phyloP scores from a whole-genome alignment of 1,284 basidiomycete species.

The Pterulicium gracile region DNA sequence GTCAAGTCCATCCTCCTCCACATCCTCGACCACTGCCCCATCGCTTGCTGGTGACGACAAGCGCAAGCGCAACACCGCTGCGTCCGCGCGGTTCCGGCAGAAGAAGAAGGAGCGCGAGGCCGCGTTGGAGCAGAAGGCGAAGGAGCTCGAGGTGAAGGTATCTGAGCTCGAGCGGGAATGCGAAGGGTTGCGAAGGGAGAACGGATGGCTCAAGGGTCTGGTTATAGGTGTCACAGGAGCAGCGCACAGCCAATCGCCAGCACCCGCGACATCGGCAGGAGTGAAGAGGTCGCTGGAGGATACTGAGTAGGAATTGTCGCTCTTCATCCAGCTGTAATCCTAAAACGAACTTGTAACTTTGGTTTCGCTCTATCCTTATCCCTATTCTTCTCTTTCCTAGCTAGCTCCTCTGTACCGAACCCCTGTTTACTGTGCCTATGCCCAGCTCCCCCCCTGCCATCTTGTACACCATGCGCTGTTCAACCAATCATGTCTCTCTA shows the following conservation, averaged over 20 bases:
- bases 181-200: constrained; percentile 84
- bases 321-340: not conserved
- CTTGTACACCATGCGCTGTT: not conserved
- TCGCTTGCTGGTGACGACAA: constrained; percentile 73
- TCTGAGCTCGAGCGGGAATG: constrained; percentile 84
- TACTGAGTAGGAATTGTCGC: not conserved
- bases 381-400: not conserved
- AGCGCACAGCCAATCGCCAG: constrained; percentile 22
- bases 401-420: no score
- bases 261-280: constrained; percentile 6
- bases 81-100: constrained; percentile 92
- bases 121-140: constrained; percentile 81
- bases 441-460: not conserved
- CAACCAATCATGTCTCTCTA: not conserved
- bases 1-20: constrained; percentile 8
- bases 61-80: constrained; percentile 90
- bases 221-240: constrained; percentile 83
- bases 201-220: constrained; percentile 89
- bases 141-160: constrained; percentile 83
- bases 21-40: constrained; percentile 19
- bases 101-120: constrained; percentile 99
- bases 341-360: not conserved
- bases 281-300: constrained; percentile 16
- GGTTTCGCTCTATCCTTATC: not conserved
- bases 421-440: no score